These are phyloP conservation scores for Chloropicon primus DNA, from an alignment of 139 green algal species.

Conservation along the genomic window DNA sequence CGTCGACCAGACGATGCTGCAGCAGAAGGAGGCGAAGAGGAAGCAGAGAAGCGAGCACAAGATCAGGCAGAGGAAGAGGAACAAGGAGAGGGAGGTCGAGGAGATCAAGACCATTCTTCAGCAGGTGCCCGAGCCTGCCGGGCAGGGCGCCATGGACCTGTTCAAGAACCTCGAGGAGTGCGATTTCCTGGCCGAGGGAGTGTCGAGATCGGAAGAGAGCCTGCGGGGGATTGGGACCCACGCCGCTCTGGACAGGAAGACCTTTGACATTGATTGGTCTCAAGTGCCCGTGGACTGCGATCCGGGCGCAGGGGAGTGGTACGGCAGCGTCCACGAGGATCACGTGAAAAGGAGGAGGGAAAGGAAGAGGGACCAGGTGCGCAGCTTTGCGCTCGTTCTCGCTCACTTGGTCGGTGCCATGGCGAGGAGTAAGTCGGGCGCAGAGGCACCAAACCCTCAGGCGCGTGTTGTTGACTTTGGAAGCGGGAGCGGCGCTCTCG, in stretches of 20 bases:
- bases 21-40: neutral
- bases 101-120: neutral
- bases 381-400: conserved; percentile 39
- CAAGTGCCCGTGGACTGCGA: neutral
- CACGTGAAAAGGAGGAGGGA: neutral
- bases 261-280: neutral
- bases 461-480: conserved; percentile 52
- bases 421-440: too few species aligned
- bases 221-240: neutral
- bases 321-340: neutral
- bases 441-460: neutral
- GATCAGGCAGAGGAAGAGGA: neutral
- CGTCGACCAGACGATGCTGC: neutral
- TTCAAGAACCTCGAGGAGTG: neutral
- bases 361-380: conserved; percentile 32
- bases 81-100: neutral
- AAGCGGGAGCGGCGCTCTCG: conserved; percentile 44
- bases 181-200: neutral
- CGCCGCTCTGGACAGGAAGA: neutral
- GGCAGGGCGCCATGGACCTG: neutral
- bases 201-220: neutral
- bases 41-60: neutral
- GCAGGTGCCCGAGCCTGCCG: neutral
- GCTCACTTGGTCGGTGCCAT: conserved; percentile 15
- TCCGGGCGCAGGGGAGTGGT: neutral